These are phyloP conservation scores for Cutaneotrichosporon mucoides DNA, from an alignment of 1,284 basidiomycete species.

Conservation along the genomic window DNA sequence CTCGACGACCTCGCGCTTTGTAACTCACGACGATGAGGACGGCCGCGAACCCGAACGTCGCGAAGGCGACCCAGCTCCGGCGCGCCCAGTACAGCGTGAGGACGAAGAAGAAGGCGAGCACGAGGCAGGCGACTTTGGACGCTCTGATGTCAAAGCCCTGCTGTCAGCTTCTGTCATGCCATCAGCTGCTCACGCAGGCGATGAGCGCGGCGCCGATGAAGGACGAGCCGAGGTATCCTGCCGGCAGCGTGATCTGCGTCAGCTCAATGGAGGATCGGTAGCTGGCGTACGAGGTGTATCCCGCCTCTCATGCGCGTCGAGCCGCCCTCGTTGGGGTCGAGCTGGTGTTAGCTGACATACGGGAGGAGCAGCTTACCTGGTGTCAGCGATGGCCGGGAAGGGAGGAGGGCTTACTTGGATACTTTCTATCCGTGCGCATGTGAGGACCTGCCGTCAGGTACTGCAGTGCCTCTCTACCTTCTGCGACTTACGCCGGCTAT, in stretches of 20 bases:
- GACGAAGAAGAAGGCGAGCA: constrained; percentile 78
- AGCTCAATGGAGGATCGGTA: no score
- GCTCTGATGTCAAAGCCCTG: constrained; percentile 83
- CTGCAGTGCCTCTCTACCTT: neutral
- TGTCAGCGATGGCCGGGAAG: no score
- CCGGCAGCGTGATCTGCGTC: constrained; percentile 53
- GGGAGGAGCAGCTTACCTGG: no score
- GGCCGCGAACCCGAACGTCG: constrained; percentile 44
- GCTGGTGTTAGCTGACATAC: constrained; percentile 54
- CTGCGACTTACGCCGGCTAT: constrained; percentile 55
- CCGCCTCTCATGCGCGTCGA: constrained; percentile 91
- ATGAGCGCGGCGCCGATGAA: constrained; percentile 86
- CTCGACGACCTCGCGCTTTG: no score
- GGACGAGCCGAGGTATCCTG: constrained; percentile 87
- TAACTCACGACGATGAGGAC: constrained; percentile 40
- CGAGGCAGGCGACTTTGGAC: constrained; percentile 79
- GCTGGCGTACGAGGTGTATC: constrained; percentile 57
- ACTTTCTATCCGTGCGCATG: constrained; percentile 87
- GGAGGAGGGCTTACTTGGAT: constrained; percentile 58
- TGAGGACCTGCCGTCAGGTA: constrained; percentile 57
- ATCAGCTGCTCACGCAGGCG: constrained; percentile 58
- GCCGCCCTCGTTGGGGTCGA: constrained; percentile 76
- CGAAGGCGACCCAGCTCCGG: constrained; percentile 60
- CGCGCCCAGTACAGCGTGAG: constrained; percentile 85
- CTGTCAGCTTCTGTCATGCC: neutral